Percentiles rank a stretch among this genome's conserved stretches.
Evolutionary conservation across 73 alveolate genomes (phyloP).

Genomic region (Paramecium tetraurelia): DNA sequence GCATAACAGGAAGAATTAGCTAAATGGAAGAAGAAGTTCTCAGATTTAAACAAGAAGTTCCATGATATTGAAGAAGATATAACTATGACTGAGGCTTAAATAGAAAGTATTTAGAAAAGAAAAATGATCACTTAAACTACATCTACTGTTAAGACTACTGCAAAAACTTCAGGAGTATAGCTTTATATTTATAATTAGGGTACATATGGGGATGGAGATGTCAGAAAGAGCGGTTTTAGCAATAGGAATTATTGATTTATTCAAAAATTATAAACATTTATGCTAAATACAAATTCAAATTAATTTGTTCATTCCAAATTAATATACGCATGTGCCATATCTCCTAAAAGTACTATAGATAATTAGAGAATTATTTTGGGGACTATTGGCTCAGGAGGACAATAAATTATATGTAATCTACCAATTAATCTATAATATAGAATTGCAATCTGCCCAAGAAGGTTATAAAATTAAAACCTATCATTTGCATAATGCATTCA

Average conservation of each 20-base stretch:
- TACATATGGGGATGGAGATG: background rate
- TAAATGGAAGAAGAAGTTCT: slow-evolving; percentile 21
- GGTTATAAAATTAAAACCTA: background rate
- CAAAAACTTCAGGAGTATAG: background rate
- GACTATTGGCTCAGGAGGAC: background rate
- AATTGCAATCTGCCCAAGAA: background rate
- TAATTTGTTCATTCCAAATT: background rate
- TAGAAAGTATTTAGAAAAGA: slow-evolving; percentile 7
- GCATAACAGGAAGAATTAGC: background rate
- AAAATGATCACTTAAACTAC: background rate
- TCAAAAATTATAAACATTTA: background rate
- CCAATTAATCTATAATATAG: background rate
- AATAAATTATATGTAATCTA: background rate
- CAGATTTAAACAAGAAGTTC: background rate
- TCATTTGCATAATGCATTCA: background rate
- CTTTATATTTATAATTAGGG: background rate
- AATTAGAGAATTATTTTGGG: background rate
- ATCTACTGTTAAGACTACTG: background rate
- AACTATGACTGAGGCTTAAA: background rate
- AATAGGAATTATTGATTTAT: slow-evolving; percentile 22
- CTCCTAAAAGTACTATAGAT: background rate
- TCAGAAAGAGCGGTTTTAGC: slow-evolving; percentile 11
- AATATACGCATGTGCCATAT: background rate
- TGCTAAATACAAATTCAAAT: background rate
- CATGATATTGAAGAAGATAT: slow-evolving; percentile 25